These are phyloP conservation scores for Pseudotulostoma volvatum DNA, from an alignment of 495 filamentous ascomycete species.

Conservation along the genomic window DNA sequence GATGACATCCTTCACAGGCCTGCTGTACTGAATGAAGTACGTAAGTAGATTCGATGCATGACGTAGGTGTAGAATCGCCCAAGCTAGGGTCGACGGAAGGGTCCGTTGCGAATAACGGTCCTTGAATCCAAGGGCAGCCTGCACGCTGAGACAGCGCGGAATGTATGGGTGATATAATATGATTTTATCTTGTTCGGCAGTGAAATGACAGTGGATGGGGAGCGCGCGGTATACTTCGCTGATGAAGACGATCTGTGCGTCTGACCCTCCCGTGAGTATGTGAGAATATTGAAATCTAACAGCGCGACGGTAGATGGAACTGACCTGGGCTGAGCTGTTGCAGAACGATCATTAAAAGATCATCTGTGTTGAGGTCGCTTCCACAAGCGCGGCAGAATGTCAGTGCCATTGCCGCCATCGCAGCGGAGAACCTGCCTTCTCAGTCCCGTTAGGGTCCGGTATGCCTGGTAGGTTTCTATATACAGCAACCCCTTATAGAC, in stretches of 20 bases:
- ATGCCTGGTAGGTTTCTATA: too few relatives aligned
- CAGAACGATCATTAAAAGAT: conserved; percentile 50
- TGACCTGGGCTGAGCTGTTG: conserved; percentile 33
- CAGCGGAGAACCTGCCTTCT: conserved; percentile 33
- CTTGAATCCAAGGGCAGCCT: conserved; percentile 50
- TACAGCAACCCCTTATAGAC: too few relatives aligned
- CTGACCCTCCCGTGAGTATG: conserved; percentile 20
- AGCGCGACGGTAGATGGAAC: conserved; percentile 11
- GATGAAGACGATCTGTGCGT: conserved; percentile 36
- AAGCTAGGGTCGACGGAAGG: conserved; percentile 54
- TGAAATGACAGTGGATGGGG: conserved; percentile 54
- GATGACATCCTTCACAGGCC: conserved; percentile 20
- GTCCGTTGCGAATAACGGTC: conserved; percentile 41
- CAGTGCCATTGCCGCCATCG: conserved; percentile 41
- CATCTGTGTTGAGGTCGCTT: conserved; percentile 48
- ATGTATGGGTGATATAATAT: conserved; percentile 49
- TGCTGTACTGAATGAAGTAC: conserved; percentile 36
- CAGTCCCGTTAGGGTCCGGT: conserved; percentile 5
- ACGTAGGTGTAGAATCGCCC: conserved; percentile 53
- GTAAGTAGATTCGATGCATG: conserved; percentile 52
- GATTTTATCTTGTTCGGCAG: conserved; percentile 50
- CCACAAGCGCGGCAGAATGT: conserved; percentile 41
- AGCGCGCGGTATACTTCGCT: conserved; percentile 50
- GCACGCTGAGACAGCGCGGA: conserved; percentile 51
- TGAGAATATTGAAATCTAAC: not conserved